Evolutionary conservation across 2,329 filamentous ascomycete genomes (phyloP).

Genomic region (Annulohypoxylon truncatum): DNA sequence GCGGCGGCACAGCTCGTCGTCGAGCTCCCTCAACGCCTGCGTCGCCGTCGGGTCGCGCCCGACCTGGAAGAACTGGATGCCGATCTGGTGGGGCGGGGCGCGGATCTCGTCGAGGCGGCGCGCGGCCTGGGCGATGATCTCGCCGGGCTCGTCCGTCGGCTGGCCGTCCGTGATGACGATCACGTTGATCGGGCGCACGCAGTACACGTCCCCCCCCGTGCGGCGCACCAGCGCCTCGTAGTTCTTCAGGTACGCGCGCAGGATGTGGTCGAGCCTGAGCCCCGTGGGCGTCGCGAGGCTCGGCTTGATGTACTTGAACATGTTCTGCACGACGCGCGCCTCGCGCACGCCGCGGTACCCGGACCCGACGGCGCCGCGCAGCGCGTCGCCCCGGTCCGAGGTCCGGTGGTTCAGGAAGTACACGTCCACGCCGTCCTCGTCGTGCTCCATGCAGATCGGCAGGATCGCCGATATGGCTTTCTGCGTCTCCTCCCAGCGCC

Average conservation of each 20-base stretch:
- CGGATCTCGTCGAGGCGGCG: constrained; percentile 75
- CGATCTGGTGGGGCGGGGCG: constrained; percentile 83
- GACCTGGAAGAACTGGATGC: constrained; percentile 96
- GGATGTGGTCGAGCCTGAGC: constrained; percentile 74
- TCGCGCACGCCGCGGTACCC: constrained; percentile 74
- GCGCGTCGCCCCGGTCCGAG: constrained; percentile 50
- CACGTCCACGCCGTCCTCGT: constrained; percentile 87
- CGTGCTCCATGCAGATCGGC: constrained; percentile 82
- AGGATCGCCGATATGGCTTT: constrained; percentile 78
- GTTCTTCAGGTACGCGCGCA: constrained; percentile 75
- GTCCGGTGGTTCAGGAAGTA: constrained; percentile 84
- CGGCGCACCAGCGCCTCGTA: constrained; percentile 57
- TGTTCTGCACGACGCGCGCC: constrained; percentile 67
- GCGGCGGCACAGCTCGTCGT: constrained; percentile 73
- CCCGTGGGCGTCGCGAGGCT: constrained; percentile 79
- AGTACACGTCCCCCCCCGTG: constrained; percentile 53
- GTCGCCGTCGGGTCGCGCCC: constrained; percentile 76
- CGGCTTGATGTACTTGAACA: constrained; percentile 78
- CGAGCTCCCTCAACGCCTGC: constrained; percentile 75
- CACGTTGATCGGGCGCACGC: constrained; percentile 83
- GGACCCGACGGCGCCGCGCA: constrained; percentile 54
- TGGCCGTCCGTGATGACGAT: constrained; percentile 93
- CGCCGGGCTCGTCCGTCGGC: constrained; percentile 82
- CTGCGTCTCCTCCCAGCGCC: constrained; percentile 78
- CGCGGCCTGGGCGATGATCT: constrained; percentile 74